Evolutionary conservation across 202 grass and related monocot species (phyloP), one percentile per base, ranked within the genome.

Genomic region (Digitaria exilis): DNA sequence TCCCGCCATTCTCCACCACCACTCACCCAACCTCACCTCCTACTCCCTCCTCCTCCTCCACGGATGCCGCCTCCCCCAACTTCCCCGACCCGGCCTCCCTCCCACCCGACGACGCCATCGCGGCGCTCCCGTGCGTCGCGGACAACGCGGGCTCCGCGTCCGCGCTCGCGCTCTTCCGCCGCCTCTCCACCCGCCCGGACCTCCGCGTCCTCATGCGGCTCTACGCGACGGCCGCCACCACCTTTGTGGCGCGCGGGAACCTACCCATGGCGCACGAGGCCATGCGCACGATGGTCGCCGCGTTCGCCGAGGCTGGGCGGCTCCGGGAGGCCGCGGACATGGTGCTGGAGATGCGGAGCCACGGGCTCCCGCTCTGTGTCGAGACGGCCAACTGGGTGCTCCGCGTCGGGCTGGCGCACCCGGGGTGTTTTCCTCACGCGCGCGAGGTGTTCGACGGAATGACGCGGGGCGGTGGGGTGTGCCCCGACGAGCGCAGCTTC

Each of bases 231-330:
- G 87, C 90, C 9, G 90, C 86, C 26, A 84, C 86, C 51, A 41
- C 83, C 18, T 88, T 98, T 82, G 54, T 95, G 28, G 82, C 63
- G 51, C 85, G 91, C 35, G 87, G 82, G n/a, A 91, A 86, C 80
- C 68, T 88, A 8, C 87, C 90, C 9, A 95, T 91, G 88, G 95
- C 95, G 34, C 92, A 98, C 65, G 96, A 95, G 89, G 90, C 84
- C 17, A 88, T 93, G 89, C 90, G 92, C 50, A 45, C 80, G 6
- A 90, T 91, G 92, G 88, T 88, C 25, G 75, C 75, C 42, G 87
- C 84, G 39, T 98, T 95, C 26, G 65, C 85, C 28, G 92, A 98
- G 85, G 42, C 75, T 2, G 89, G 80, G 0, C 78, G 90, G 58
- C 86, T 95, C 24, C 87, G 83, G 50, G 95, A 98, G 68, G 88